These are phyloP conservation scores for Globisporangium apiculatum DNA, from an alignment of 352 stramenopile species.

Conservation along the genomic window DNA sequence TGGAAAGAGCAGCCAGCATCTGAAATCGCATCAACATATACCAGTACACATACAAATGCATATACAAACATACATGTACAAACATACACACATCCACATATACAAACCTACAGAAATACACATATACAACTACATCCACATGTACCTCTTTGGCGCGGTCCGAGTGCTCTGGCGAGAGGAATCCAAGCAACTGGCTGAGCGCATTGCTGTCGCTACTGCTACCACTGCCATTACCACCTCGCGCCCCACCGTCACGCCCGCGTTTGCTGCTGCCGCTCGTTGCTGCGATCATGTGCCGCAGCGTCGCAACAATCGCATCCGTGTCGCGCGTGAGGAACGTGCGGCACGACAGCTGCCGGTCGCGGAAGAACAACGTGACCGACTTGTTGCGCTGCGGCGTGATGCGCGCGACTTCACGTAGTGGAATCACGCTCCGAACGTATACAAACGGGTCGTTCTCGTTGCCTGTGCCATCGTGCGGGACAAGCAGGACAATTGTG, in stretches of 20 bases:
- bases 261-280: slow-evolving; percentile 26
- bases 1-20: no score
- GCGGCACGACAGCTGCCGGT: slow-evolving; percentile 44
- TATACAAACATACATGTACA: no score
- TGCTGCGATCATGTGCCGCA: slow-evolving; percentile 59
- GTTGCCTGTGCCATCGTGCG: slow-evolving; percentile 6
- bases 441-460: slow-evolving; percentile 40
- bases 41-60: no score
- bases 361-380: slow-evolving; percentile 76
- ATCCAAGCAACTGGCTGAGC: slow-evolving; percentile 53
- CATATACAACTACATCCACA: background rate
- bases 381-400: slow-evolving; percentile 71
- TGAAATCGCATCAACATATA: no score
- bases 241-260: slow-evolving; percentile 22
- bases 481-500: slow-evolving; percentile 52
- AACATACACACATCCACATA: no score
- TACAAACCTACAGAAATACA: no score
- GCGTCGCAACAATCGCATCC: slow-evolving; percentile 56
- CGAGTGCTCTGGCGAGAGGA: slow-evolving; percentile 56
- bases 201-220: slow-evolving; percentile 10
- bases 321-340: slow-evolving; percentile 70
- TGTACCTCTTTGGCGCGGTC: slow-evolving; percentile 72
- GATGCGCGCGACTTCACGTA: slow-evolving; percentile 67
- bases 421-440: slow-evolving; percentile 53
- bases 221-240: slow-evolving; percentile 6